Evolutionary conservation across 345 rosid genomes (phyloP).

Genomic region (rapeseed (Brassica napus)): Da-Ae NC_063445.1:55207501-55208000

Average conservation of each 20-base stretch:
- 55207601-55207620: not conserved
- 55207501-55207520: not conserved
- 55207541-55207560: slow-evolving; percentile 26
- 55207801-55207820: slow-evolving; percentile 19
- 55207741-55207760: slow-evolving; percentile 17
- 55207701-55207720: not conserved
- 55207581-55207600: not conserved
- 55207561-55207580: slow-evolving; percentile 26
- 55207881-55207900: no score
- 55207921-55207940: no score
- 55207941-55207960: no score
- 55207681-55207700: not conserved
- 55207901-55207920: no score
- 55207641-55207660: not conserved
- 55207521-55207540: slow-evolving; percentile 27
- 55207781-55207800: slow-evolving; percentile 11
- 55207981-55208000: no score
- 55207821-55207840: not conserved
- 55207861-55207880: no score
- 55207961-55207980: no score
- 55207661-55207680: not conserved
- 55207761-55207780: slow-evolving; percentile 10
- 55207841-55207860: not conserved
- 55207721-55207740: not conserved
- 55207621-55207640: not conserved